These are phyloP conservation scores for Rhamnella rubrinervis DNA, from an alignment of 331 rosid species.

Conservation along the genomic window DNA sequence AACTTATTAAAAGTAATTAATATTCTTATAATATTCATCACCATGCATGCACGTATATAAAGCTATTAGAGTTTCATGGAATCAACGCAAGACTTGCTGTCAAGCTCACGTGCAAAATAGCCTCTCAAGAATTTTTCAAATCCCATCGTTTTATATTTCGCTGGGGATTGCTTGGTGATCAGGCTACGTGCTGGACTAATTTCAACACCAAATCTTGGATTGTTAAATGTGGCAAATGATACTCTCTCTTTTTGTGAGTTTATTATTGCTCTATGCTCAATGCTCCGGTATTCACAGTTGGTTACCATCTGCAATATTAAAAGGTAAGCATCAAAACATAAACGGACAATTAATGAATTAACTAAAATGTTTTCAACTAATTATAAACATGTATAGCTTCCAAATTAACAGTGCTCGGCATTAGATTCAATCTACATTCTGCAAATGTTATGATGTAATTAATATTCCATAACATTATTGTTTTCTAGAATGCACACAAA, in stretches of 20 bases:
- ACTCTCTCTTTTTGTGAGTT: constrained; percentile 27
- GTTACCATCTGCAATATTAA: constrained; percentile 19
- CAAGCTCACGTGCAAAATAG: constrained; percentile 7
- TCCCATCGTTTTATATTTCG: constrained; percentile 2
- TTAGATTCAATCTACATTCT: too few relatives aligned
- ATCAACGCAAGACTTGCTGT: constrained; percentile 22
- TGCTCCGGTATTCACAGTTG: constrained; percentile 32
- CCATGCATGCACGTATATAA: too few relatives aligned
- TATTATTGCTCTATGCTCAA: constrained; percentile 32
- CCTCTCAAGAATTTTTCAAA: not conserved
- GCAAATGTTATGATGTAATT: too few relatives aligned
- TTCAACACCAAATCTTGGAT: not conserved
- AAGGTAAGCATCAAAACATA: too few relatives aligned
- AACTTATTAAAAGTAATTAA: too few relatives aligned
- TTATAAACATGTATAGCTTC: too few relatives aligned
- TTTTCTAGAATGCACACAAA: too few relatives aligned
- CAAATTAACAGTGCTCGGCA: too few relatives aligned
- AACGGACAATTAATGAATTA: too few relatives aligned
- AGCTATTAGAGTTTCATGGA: not conserved
- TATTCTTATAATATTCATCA: too few relatives aligned
- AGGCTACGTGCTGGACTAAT: constrained; percentile 19
- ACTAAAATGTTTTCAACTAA: too few relatives aligned
- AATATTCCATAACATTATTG: too few relatives aligned
- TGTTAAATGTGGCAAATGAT: constrained; percentile 28
- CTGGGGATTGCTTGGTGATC: constrained; percentile 21